Percentiles rank a stretch among this genome's conserved stretches.
These are phyloP conservation scores for Scedosporium aurantiacum DNA, from an alignment of 2,329 filamentous ascomycete genomes.

Conservation along the genomic window DNA sequence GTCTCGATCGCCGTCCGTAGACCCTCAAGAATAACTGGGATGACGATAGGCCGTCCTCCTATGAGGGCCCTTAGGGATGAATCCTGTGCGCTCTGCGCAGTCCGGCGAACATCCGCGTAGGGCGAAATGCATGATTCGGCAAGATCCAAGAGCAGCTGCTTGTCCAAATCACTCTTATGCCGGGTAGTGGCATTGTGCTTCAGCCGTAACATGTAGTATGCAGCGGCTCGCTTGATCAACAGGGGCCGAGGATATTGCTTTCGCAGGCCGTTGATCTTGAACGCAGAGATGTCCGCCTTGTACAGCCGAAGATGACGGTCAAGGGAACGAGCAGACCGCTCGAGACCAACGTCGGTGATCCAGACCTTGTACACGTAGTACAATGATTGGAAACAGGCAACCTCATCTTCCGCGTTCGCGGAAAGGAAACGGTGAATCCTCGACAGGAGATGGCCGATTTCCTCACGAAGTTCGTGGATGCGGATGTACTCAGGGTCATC, in stretches of 20 bases:
- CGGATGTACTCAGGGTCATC: slow-evolving; percentile 51
- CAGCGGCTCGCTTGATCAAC: slow-evolving; percentile 84
- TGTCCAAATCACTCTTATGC: slow-evolving; percentile 83
- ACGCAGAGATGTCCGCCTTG: slow-evolving; percentile 76
- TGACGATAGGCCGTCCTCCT: slow-evolving; percentile 77
- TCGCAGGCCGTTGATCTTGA: slow-evolving; percentile 85
- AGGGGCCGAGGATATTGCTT: slow-evolving; percentile 89
- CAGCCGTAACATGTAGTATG: slow-evolving; percentile 88
- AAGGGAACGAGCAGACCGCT: slow-evolving; percentile 84
- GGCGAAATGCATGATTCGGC: slow-evolving; percentile 81
- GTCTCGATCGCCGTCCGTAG: slow-evolving; percentile 68
- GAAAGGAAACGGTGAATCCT: slow-evolving; percentile 76
- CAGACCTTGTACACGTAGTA: slow-evolving; percentile 90
- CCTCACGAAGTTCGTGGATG: slow-evolving; percentile 71
- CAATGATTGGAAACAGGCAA: slow-evolving; percentile 84
- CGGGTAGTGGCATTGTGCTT: slow-evolving; percentile 86
- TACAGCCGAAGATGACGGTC: slow-evolving; percentile 80
- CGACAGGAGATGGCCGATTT: slow-evolving; percentile 70
- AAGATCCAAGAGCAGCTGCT: slow-evolving; percentile 71
- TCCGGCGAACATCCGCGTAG: slow-evolving; percentile 91
- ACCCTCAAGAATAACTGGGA: slow-evolving; percentile 72
- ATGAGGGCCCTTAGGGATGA: slow-evolving; percentile 87
- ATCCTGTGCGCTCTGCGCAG: slow-evolving; percentile 84
- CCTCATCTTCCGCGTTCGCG: slow-evolving; percentile 83
- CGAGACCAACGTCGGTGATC: slow-evolving; percentile 96